phyloP scores from a whole-genome alignment of 1,284 basidiomycete species.

The Cutaneotrichosporon daszewskae region DNA sequence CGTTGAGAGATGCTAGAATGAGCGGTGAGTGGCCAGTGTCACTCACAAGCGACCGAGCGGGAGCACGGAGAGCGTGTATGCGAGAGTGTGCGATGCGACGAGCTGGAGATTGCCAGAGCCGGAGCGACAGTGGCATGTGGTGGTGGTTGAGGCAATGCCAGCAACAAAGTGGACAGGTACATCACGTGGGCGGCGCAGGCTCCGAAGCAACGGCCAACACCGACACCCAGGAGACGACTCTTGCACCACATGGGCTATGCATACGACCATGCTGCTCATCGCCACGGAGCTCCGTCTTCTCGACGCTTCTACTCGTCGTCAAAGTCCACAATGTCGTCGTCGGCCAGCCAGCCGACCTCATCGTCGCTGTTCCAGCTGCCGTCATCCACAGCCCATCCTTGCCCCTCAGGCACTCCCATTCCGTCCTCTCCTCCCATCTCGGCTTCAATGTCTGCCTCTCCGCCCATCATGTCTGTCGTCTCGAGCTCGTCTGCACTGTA shows the following conservation, averaged over 20 bases:
- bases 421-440: conserved; percentile 14
- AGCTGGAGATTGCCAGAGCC: too few relatives aligned
- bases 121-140: too few relatives aligned
- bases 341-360: conserved; percentile 11
- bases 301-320: neutral
- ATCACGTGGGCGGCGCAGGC: too few relatives aligned
- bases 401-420: conserved; percentile 12
- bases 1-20: too few relatives aligned
- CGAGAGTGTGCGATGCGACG: too few relatives aligned
- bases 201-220: neutral
- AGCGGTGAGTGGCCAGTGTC: too few relatives aligned
- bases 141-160: too few relatives aligned
- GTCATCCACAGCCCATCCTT: conserved; percentile 8
- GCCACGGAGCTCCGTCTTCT: too few relatives aligned
- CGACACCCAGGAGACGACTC: neutral
- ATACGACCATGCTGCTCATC: too few relatives aligned
- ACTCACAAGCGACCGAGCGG: too few relatives aligned
- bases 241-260: neutral
- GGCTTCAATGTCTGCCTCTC: conserved; percentile 3
- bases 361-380: conserved; percentile 1
- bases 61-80: too few relatives aligned
- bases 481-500: neutral
- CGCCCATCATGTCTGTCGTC: conserved; percentile 2
- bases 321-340: conserved; percentile 19
- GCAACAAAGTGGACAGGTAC: too few relatives aligned